Percentiles rank a stretch among this genome's conserved stretches.
Conservation (phyloP, 768 basidiomycete species). For the Termitomyces sp. region DNA sequence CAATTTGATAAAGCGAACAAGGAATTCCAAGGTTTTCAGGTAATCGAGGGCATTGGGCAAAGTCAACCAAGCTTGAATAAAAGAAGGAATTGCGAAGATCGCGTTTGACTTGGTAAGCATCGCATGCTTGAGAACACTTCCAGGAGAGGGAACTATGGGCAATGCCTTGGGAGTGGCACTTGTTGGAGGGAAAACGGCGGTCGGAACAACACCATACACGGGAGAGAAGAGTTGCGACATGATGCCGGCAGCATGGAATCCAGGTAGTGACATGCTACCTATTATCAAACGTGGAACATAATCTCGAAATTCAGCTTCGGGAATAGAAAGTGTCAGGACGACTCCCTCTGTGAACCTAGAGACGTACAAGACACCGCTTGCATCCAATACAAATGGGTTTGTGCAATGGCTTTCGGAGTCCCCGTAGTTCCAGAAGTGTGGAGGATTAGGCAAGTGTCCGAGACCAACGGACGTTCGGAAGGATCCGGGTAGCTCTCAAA, state of each 20-base stretch:
- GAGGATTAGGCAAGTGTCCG: slow-evolving; percentile 21
- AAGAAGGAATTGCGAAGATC: slow-evolving; percentile 23
- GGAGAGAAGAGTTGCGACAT: slow-evolving; percentile 2
- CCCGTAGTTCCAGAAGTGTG: slow-evolving; percentile 39
- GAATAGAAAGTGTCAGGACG: not conserved
- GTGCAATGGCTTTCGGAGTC: slow-evolving; percentile 30
- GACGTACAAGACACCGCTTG: slow-evolving; percentile 22
- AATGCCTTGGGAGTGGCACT: slow-evolving; percentile 6
- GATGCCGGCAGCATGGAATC: slow-evolving; percentile 26
- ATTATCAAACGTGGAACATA: slow-evolving; percentile 7
- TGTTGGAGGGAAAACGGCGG: slow-evolving; percentile 22
- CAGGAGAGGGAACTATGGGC: slow-evolving; percentile 30
- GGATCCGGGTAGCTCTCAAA: slow-evolving; percentile 4
- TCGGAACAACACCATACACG: not conserved
- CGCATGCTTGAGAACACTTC: slow-evolving; percentile 26
- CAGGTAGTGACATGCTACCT: slow-evolving; percentile 24
- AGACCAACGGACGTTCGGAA: not conserved
- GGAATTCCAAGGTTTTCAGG: slow-evolving; percentile 18
- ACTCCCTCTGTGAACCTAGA: not conserved
- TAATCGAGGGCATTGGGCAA: slow-evolving; percentile 15
- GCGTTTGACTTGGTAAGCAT: slow-evolving; percentile 16
- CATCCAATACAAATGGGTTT: slow-evolving; percentile 17
- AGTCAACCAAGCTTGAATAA: slow-evolving; percentile 24
- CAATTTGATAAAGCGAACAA: slow-evolving; percentile 22
- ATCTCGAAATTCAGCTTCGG: slow-evolving; percentile 9